phyloP scores from a whole-genome alignment of 192 early-diverging fungal species.

The Haplosporangium gracile region DNA sequence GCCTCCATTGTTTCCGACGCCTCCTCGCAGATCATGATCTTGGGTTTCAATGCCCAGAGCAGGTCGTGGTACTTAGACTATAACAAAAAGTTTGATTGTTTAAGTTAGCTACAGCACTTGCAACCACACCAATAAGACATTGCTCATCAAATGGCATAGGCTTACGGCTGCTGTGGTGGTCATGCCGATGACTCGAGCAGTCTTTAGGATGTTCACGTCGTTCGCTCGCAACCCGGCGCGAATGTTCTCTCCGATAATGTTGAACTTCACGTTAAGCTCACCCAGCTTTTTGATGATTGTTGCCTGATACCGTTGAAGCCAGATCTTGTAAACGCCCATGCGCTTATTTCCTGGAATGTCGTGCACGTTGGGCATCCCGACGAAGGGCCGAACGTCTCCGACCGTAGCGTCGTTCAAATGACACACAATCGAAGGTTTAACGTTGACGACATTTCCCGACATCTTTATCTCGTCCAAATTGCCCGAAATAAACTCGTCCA shows the following conservation, averaged over 20 bases:
- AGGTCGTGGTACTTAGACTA: constrained; percentile 71
- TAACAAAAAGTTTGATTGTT: background rate
- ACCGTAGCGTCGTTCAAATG: constrained; percentile 25
- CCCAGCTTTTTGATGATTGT: constrained; percentile 17
- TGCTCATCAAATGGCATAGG: background rate
- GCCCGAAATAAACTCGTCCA: constrained; percentile 58
- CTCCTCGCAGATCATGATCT: constrained; percentile 69
- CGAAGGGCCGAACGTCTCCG: constrained; percentile 22
- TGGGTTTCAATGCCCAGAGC: constrained; percentile 58
- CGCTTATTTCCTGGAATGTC: constrained; percentile 46
- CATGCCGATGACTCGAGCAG: constrained; percentile 66
- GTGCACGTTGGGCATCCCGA: constrained; percentile 31
- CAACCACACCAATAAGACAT: background rate
- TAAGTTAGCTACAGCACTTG: background rate
- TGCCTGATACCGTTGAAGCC: constrained; percentile 36
- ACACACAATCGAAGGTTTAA: constrained; percentile 47
- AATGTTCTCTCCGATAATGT: constrained; percentile 43
- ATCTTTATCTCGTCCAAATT: constrained; percentile 22
- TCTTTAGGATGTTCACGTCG: constrained; percentile 36
- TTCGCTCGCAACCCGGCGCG: constrained; percentile 25
- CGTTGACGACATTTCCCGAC: constrained; percentile 10
- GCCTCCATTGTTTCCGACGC: constrained; percentile 70
- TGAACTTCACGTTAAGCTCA: constrained; percentile 13
- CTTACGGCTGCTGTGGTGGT: constrained; percentile 71
- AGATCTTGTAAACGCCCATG: constrained; percentile 50